Percentiles rank a stretch among this genome's conserved stretches.
These are phyloP conservation scores for Stromatinia cepivora DNA, from an alignment of 2,329 filamentous ascomycete species.

Conservation along the genomic window DNA sequence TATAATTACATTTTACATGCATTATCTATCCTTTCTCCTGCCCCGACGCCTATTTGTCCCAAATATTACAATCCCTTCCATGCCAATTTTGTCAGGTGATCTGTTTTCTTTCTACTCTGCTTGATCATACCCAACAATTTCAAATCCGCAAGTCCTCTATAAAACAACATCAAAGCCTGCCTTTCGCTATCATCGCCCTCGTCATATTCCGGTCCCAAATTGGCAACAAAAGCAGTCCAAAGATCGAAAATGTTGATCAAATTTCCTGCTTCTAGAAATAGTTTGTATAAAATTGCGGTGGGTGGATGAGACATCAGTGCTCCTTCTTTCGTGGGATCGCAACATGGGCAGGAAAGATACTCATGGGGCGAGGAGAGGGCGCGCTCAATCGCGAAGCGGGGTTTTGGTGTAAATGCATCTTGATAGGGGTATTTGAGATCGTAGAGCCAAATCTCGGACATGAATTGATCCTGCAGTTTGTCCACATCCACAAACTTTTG, in stretches of 20 bases:
- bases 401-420: slow-evolving; percentile 73
- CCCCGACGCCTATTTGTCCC: not conserved
- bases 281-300: slow-evolving; percentile 72
- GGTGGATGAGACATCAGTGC: slow-evolving; percentile 64
- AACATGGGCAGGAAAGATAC: slow-evolving; percentile 74
- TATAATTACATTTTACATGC: not conserved
- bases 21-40: not conserved
- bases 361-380: slow-evolving; percentile 72
- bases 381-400: slow-evolving; percentile 69
- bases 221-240: slow-evolving; percentile 72
- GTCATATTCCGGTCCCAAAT: slow-evolving; percentile 46
- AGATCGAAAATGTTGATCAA: slow-evolving; percentile 79
- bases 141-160: slow-evolving; percentile 80
- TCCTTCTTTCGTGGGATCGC: slow-evolving; percentile 50
- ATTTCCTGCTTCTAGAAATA: slow-evolving; percentile 75
- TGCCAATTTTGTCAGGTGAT: slow-evolving; percentile 82
- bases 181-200: slow-evolving; percentile 50
- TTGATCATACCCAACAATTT: slow-evolving; percentile 85
- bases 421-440: slow-evolving; percentile 68
- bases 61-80: slow-evolving; percentile 69
- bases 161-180: slow-evolving; percentile 73
- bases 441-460: slow-evolving; percentile 75
- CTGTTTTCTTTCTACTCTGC: slow-evolving; percentile 83
- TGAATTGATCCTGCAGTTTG: slow-evolving; percentile 49
- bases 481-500: slow-evolving; percentile 46